phyloP scores from a whole-genome alignment of 2,329 filamentous ascomycete species.

The Pseudogymnoascus sp. region DNA sequence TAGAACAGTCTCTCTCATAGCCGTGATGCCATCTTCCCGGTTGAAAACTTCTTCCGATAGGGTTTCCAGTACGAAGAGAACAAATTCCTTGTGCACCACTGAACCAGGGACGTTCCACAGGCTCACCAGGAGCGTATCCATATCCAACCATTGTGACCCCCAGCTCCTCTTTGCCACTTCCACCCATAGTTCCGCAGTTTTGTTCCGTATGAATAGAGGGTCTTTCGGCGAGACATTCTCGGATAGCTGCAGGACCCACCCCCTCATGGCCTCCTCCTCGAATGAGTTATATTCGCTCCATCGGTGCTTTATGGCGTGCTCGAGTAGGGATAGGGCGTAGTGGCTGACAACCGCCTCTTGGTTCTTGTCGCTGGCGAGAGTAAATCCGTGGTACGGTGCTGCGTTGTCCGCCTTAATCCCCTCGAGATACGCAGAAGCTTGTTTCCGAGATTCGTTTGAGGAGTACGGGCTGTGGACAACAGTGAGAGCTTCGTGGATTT shows the following conservation, averaged over 20 bases:
- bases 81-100: constrained; percentile 69
- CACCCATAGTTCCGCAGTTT: constrained; percentile 89
- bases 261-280: constrained; percentile 61
- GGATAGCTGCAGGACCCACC: constrained; percentile 74
- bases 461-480: constrained; percentile 80
- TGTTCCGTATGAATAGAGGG: constrained; percentile 80
- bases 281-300: constrained; percentile 67
- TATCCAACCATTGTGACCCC: constrained; percentile 88
- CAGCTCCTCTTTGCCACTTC: constrained; percentile 90
- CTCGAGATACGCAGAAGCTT: constrained; percentile 82
- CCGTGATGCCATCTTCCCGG: constrained; percentile 79
- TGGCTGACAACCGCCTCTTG: constrained; percentile 81
- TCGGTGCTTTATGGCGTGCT: constrained; percentile 79
- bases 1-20: constrained; percentile 72
- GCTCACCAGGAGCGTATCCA: constrained; percentile 76
- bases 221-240: constrained; percentile 64
- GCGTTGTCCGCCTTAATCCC: constrained; percentile 70
- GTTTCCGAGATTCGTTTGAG: constrained; percentile 69
- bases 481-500: constrained; percentile 77
- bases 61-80: constrained; percentile 81
- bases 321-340: constrained; percentile 86
- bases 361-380: constrained; percentile 65
- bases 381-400: constrained; percentile 78
- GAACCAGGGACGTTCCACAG: constrained; percentile 69
- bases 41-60: constrained; percentile 92